Evolutionary conservation across 129 eudicot species (phyloP).

Genomic region (Gnaphalium uliginosum): DNA sequence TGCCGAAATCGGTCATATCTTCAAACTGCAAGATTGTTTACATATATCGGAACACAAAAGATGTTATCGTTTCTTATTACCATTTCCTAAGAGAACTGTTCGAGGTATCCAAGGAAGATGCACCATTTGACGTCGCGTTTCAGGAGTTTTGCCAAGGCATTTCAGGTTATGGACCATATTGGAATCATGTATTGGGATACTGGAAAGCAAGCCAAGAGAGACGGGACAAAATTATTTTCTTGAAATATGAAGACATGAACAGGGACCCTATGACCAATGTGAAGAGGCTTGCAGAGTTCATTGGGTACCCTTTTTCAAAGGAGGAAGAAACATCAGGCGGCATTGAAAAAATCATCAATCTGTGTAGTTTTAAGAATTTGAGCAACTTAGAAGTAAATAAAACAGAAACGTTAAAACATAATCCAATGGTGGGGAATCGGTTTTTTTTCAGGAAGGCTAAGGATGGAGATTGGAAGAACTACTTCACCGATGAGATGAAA

Average conservation of each 20-base stretch:
- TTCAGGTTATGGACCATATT: too few species aligned
- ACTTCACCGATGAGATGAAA: neutral
- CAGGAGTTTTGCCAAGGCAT: too few species aligned
- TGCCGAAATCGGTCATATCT: too few species aligned
- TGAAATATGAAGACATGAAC: neutral
- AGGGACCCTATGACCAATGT: neutral
- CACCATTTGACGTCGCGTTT: too few species aligned
- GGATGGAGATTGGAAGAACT: neutral
- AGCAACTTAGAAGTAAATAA: neutral
- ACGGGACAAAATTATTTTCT: neutral
- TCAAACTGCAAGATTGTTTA: too few species aligned
- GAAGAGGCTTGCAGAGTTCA: neutral
- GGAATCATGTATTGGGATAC: too few species aligned
- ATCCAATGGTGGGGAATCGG: neutral
- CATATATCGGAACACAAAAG: too few species aligned
- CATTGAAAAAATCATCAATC: neutral
- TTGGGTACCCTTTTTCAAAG: neutral
- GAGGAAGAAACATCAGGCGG: neutral
- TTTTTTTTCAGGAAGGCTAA: neutral
- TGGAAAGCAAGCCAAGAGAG: neutral
- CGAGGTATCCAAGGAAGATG: too few species aligned
- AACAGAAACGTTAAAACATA: neutral
- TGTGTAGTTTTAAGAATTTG: too few species aligned
- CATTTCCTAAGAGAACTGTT: too few species aligned
- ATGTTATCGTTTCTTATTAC: too few species aligned